A percentile compares a stretch with the other conserved stretches of the same genome.
Evolutionary conservation across 352 stramenopile species (phyloP).

Genomic region (Phytophthora melonis): DNA sequence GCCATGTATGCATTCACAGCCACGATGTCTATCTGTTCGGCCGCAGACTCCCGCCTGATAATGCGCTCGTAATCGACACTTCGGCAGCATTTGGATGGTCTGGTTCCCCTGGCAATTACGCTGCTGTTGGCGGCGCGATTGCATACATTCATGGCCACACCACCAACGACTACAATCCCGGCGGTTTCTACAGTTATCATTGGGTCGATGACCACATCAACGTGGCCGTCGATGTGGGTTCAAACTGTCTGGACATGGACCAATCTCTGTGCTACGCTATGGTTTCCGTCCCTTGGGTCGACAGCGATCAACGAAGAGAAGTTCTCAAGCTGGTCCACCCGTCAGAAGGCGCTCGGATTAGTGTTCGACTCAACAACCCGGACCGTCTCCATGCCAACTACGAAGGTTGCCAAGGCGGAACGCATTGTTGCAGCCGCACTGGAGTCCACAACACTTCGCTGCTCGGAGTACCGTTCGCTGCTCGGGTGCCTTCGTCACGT

Average conservation of each 20-base stretch:
- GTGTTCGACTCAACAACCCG: conserved; percentile 11
- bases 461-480: conserved; percentile 14
- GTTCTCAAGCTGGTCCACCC: conserved; percentile 13
- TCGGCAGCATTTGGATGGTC: conserved; percentile 28
- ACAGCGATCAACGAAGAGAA: conserved; percentile 34
- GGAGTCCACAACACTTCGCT: no score
- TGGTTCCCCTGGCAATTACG: conserved; percentile 12
- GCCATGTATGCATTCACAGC: conserved; percentile 24
- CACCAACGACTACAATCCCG: no score
- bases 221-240: conserved; percentile 8
- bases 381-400: not conserved
- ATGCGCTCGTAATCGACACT: conserved; percentile 32
- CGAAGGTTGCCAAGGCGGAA: conserved; percentile 7
- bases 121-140: conserved; percentile 21
- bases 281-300: conserved; percentile 1
- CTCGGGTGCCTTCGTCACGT: conserved; percentile 29
- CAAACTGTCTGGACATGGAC: conserved; percentile 10
- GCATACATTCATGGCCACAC: conserved; percentile 12
- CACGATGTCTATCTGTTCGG: conserved; percentile 12
- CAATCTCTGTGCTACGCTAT: conserved; percentile 18
- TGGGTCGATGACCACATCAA: conserved; percentile 36
- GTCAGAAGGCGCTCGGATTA: conserved; percentile 18
- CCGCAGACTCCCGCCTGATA: not conserved
- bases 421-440: not conserved
- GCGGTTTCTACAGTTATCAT: conserved; percentile 21